Percentiles rank a stretch among this genome's conserved stretches.
phyloP scores from a whole-genome alignment of 2,329 filamentous ascomycete genomes.

The Tolypocladium inflatum region DNA sequence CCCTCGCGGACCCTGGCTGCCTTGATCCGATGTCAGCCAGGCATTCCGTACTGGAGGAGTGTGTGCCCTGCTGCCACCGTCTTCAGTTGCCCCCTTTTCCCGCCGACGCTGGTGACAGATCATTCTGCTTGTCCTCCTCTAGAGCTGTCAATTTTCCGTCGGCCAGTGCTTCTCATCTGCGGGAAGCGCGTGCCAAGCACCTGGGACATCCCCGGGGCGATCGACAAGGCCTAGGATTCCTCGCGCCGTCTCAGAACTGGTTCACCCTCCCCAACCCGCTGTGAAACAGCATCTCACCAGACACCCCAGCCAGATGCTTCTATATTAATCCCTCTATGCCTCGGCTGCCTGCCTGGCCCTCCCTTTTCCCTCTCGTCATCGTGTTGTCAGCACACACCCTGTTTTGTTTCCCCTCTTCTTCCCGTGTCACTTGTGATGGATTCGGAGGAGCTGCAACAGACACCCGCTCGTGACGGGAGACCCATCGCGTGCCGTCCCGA shows the following conservation, averaged over 20 bases:
- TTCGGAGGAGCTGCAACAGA: background rate
- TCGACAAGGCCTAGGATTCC: background rate
- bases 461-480: background rate
- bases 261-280: background rate
- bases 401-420: background rate
- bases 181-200: background rate
- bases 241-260: background rate
- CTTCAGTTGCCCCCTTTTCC: background rate
- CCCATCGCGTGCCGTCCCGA: background rate
- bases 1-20: background rate
- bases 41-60: background rate
- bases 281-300: background rate
- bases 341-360: background rate
- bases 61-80: background rate
- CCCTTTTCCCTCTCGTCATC: background rate
- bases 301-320: background rate
- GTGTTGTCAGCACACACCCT: background rate
- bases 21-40: background rate
- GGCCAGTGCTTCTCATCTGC: background rate
- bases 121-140: background rate
- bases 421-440: background rate
- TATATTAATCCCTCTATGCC: background rate
- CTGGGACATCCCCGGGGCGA: background rate
- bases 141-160: too few relatives aligned
- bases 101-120: background rate